phyloP scores from a whole-genome alignment of 108 stramenopile genomes.

The Cyclotella choctawhatcheeana region DNA sequence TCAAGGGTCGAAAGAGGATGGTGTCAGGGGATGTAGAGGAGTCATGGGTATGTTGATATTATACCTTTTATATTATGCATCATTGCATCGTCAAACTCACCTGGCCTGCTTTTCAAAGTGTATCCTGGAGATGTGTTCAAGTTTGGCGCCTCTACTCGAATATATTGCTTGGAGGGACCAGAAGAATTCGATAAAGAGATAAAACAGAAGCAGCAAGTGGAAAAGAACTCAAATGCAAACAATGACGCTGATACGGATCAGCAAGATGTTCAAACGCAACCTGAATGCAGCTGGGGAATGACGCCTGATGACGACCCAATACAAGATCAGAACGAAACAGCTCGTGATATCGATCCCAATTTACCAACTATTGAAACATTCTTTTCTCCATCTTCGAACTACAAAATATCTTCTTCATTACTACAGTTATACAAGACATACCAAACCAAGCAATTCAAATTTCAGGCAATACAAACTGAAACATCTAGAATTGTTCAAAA shows the following conservation, averaged over 20 bases:
- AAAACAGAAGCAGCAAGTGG: conserved; percentile 6
- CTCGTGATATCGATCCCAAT: conserved; percentile 13
- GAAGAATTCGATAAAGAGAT: conserved; percentile 59
- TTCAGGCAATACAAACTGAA: conserved; percentile 69
- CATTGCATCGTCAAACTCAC: too few species aligned
- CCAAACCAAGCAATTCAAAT: conserved; percentile 58
- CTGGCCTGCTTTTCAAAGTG: too few species aligned
- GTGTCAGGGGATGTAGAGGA: conserved; percentile 61
- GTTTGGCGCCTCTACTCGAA: conserved; percentile 74
- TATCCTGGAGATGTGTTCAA: conserved; percentile 72
- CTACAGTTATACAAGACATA: conserved; percentile 60
- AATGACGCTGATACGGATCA: not conserved
- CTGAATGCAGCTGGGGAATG: conserved; percentile 63
- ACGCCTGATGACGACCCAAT: conserved; percentile 6
- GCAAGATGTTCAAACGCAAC: conserved; percentile 29
- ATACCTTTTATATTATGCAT: too few species aligned
- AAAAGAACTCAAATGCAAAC: not conserved
- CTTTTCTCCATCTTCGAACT: conserved; percentile 23
- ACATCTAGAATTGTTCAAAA: conserved; percentile 59
- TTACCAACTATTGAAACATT: conserved; percentile 45
- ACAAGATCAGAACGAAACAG: conserved; percentile 11
- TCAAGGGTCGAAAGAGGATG: not conserved
- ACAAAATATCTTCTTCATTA: conserved; percentile 60
- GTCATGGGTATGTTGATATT: too few species aligned
- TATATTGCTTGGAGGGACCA: conserved; percentile 73